Base-by-base conservation (phyloP, 805 yeast species). In the Saccharomycopsis guyanensis region DNA sequence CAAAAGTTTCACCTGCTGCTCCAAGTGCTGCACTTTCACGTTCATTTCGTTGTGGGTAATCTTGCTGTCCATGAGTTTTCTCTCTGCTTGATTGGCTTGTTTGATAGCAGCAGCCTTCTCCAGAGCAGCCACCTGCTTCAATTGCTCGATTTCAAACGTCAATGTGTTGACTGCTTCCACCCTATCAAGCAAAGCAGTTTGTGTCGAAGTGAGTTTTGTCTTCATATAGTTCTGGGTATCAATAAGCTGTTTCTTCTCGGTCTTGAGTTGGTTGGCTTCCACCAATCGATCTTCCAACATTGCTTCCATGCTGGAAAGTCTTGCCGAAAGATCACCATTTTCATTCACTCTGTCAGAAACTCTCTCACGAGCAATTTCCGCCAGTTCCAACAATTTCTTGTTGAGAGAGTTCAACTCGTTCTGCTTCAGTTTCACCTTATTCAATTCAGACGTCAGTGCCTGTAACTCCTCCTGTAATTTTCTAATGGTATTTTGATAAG, bases 281-380 rank as follows among this genome's bases (percentile, higher is more conserved):
- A 25, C 29, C 29, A 25, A 25, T 7, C 29, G 31, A 8, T 40
- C 29, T 8, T 23, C 40, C 13, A 44, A 18, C 15, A 20, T 35
- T 15, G 38, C 15, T n/a, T 36, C 38, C 7, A 43, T 24, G n/a
- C 31, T 35, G 35, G 23, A n/a, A 10, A 48, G 12, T n/a, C 45
- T 27, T 8, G 24, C 41, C 35, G 37, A 8, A 7, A 43, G 20
- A 8, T 22, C 16, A 15, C 23, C 20, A 16, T 16, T n/a, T 10
- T 41, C 44, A 19, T 32, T n/a, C n/a, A 16, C 22, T 33, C 13
- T 31, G 23, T 27, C 16, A n/a, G n/a, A n/a, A n/a, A n/a, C n/a
- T n/a, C n/a, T n/a, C n/a, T n/a, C n/a, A n/a, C n/a, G n/a, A n/a
- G n/a, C n/a, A n/a, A n/a, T n/a, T n/a, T n/a, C n/a, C 29, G 29